These are phyloP conservation scores for Xylariaceae sp. DNA, from an alignment of 2,329 filamentous ascomycete genomes.

Conservation along the genomic window DNA sequence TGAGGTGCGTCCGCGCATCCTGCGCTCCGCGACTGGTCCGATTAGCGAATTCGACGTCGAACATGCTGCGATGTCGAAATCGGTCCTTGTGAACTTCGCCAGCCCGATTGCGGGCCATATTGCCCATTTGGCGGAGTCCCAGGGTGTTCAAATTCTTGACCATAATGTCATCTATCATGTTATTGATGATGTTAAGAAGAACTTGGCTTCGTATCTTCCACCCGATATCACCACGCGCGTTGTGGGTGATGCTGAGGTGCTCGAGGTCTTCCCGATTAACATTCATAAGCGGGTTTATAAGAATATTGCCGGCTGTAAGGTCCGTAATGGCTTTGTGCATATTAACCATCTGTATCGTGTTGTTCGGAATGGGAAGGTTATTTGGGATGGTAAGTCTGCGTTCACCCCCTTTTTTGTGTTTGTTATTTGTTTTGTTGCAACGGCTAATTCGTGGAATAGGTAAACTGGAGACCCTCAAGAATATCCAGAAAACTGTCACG, in stretches of 20 bases:
- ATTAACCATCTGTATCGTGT: constrained; percentile 64
- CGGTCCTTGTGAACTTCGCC: constrained; percentile 84
- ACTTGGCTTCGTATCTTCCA: constrained; percentile 64
- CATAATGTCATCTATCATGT: constrained; percentile 83
- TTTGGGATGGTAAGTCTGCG: constrained; percentile 71
- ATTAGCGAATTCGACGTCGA: constrained; percentile 85
- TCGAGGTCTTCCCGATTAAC: constrained; percentile 79
- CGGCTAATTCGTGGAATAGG: constrained; percentile 45
- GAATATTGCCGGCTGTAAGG: constrained; percentile 80
- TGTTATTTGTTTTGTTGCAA: neutral
- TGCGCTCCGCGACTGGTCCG: constrained; percentile 71
- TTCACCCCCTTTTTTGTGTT: neutral
- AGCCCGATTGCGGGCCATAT: constrained; percentile 62
- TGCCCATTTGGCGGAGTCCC: constrained; percentile 60
- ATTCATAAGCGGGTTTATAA: constrained; percentile 64
- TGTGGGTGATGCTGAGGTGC: constrained; percentile 80
- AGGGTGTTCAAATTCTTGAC: constrained; percentile 72
- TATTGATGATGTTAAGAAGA: constrained; percentile 63
- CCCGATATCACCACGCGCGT: constrained; percentile 64
- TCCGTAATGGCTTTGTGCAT: constrained; percentile 72
- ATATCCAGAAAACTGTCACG: constrained; percentile 83
- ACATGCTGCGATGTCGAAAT: constrained; percentile 71
- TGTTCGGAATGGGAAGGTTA: constrained; percentile 59
- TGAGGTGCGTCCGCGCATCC: constrained; percentile 71
- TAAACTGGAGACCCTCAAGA: constrained; percentile 73